phyloP scores from a whole-genome alignment of 441 rosid genomes.

The Mallotus japonicus region DNA sequence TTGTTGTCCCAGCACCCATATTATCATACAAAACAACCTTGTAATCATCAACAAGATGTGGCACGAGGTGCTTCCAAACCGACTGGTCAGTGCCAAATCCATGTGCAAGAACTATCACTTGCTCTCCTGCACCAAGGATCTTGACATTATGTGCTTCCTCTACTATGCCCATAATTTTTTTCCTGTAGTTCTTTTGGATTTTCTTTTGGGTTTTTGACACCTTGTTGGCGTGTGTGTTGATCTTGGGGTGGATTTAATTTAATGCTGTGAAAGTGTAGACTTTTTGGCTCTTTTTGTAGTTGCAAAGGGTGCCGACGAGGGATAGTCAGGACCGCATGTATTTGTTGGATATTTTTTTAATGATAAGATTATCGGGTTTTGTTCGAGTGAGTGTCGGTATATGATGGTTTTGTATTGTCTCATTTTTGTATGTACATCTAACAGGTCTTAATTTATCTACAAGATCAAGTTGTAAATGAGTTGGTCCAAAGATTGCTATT shows the following conservation, averaged over 20 bases:
- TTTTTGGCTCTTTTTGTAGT: no score
- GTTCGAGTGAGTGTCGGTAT: not conserved
- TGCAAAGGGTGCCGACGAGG: not conserved
- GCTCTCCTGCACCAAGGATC: conserved; percentile 68
- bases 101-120: conserved; percentile 63
- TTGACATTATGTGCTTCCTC: conserved; percentile 86
- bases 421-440: not conserved
- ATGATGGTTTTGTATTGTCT: no score
- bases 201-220: not conserved
- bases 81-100: conserved; percentile 98
- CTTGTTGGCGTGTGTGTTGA: no score
- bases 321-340: conserved; percentile 20
- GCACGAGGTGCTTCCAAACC: conserved; percentile 85
- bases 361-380: conserved; percentile 9
- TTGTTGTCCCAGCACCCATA: conserved; percentile 95
- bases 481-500: no score
- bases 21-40: conserved; percentile 73
- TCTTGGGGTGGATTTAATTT: not conserved
- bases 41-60: conserved; percentile 68
- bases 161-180: conserved; percentile 54
- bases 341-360: conserved; percentile 10
- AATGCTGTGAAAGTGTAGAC: conserved; percentile 9
- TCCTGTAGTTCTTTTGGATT: not conserved
- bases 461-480: no score
- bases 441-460: not conserved